Conservation (phyloP, 257 asterid species). For the Plectranthus barbatus region DNA sequence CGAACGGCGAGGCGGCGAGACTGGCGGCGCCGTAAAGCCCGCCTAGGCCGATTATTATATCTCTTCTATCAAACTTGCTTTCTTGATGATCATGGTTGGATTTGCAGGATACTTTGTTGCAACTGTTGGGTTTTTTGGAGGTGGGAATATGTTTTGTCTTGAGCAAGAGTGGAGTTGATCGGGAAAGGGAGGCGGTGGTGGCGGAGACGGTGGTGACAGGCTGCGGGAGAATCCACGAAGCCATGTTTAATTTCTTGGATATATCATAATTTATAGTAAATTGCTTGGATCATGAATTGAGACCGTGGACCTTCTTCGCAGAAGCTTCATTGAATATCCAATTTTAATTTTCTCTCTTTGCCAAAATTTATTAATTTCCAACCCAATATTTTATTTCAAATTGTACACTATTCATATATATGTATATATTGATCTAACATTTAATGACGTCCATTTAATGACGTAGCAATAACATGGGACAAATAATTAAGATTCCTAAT, state of each 20-base stretch:
- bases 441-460: too few relatives aligned
- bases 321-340: too few relatives aligned
- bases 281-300: not conserved
- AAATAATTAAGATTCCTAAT: too few relatives aligned
- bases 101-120: slow-evolving; percentile 38
- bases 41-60: too few relatives aligned
- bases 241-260: slow-evolving; percentile 16
- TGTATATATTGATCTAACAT: too few relatives aligned
- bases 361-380: too few relatives aligned
- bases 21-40: slow-evolving; percentile 63
- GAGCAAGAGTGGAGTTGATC: not conserved
- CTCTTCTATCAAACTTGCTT: slow-evolving; percentile 38
- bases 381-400: too few relatives aligned
- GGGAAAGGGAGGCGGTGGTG: not conserved
- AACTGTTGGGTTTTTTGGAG: too few relatives aligned
- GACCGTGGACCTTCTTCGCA: not conserved
- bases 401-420: too few relatives aligned
- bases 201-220: slow-evolving; percentile 18
- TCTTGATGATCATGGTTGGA: slow-evolving; percentile 20
- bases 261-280: not conserved
- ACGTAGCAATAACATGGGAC: too few relatives aligned
- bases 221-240: slow-evolving; percentile 27
- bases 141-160: slow-evolving; percentile 25
- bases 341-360: too few relatives aligned
- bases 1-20: slow-evolving; percentile 35